Conservation (phyloP, 768 basidiomycete genomes). For the Lentinula sp. region DNA sequence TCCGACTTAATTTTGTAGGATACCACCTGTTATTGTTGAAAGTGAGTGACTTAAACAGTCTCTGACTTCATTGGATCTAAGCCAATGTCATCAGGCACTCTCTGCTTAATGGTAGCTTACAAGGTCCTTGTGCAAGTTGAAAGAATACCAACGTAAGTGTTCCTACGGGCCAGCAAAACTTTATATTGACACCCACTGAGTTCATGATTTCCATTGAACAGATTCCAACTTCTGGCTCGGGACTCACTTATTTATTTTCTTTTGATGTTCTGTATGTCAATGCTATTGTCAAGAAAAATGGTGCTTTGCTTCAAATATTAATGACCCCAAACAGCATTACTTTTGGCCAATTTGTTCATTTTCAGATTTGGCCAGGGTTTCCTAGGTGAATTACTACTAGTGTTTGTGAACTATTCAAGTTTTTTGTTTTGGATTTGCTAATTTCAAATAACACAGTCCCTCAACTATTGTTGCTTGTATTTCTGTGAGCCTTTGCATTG, state of each 20-base stretch:
- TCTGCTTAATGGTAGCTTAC: constrained; percentile 14
- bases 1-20: constrained; percentile 7
- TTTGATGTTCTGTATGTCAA: constrained; percentile 14
- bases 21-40: constrained; percentile 16
- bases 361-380: constrained; percentile 14
- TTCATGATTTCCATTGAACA: not conserved
- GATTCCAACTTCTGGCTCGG: constrained; percentile 13
- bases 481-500: not conserved
- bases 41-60: constrained; percentile 7
- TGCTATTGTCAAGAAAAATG: not conserved
- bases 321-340: constrained; percentile 2
- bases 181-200: no score
- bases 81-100: constrained; percentile 7
- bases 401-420: constrained; percentile 9
- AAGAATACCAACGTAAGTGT: constrained; percentile 11
- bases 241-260: constrained; percentile 19
- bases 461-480: constrained; percentile 15
- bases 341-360: constrained; percentile 15
- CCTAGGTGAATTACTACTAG: constrained; percentile 15
- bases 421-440: not conserved
- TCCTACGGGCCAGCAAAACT: no score
- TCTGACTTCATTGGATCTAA: no score
- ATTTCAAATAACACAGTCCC: not conserved
- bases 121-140: constrained; percentile 10
- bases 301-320: no score